Conservation (phyloP, 169 alveolate species). For the Babesia gibsoni region DNA sequence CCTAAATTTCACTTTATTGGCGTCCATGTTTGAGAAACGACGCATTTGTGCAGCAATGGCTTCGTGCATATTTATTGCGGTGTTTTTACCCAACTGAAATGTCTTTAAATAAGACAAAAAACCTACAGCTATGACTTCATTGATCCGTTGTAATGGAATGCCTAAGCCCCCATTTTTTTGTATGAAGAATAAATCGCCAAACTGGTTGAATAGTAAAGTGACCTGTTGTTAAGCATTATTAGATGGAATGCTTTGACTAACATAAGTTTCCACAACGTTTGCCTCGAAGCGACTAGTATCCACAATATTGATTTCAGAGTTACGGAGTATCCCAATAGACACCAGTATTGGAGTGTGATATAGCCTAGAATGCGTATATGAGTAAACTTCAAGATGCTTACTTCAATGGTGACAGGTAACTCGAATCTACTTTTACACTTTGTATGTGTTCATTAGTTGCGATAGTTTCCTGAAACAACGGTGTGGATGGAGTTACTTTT, state of each 20-base stretch:
- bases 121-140: conserved; percentile 12
- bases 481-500: too few relatives aligned
- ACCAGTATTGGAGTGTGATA: conserved; percentile 34
- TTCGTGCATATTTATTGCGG: too few relatives aligned
- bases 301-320: conserved; percentile 2
- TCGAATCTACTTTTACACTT: background rate
- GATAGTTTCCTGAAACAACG: background rate
- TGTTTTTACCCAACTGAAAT: background rate
- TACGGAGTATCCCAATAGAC: background rate
- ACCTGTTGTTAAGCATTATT: background rate
- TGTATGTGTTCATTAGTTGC: background rate
- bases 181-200: conserved; percentile 42
- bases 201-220: conserved; percentile 30
- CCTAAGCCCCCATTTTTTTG: conserved; percentile 36
- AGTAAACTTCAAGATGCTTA: background rate
- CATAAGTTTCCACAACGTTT: conserved; percentile 19
- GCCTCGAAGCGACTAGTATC: conserved; percentile 42
- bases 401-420: conserved; percentile 4
- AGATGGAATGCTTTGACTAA: background rate
- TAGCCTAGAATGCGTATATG: background rate
- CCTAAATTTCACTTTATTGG: too few relatives aligned
- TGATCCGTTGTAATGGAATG: conserved; percentile 1
- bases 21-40: too few relatives aligned
- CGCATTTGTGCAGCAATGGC: too few relatives aligned
- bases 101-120: background rate